A percentile compares a stretch with the other conserved stretches of the same genome.
Evolutionary conservation across 371 early-diverging fungal genomes (phyloP).

Genomic region (Syncephalastrum monosporum): DNA sequence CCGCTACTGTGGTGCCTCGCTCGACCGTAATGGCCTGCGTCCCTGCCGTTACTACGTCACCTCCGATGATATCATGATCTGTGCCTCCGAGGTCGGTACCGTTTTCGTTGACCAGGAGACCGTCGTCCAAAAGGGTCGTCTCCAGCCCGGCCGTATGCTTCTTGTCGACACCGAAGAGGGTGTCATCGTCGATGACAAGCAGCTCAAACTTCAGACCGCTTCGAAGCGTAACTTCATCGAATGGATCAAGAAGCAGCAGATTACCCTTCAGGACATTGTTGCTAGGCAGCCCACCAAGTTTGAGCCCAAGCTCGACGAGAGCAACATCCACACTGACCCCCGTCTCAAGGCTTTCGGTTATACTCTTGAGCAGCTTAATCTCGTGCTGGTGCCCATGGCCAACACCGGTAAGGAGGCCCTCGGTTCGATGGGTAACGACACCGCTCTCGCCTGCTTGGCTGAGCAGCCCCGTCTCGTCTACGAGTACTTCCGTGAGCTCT

Average conservation of each 20-base stretch:
- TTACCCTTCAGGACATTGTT: slow-evolving; percentile 17
- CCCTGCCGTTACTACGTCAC: slow-evolving; percentile 96
- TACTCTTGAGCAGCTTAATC: slow-evolving; percentile 90
- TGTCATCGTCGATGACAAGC: slow-evolving; percentile 84
- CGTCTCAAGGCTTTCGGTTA: slow-evolving; percentile 89
- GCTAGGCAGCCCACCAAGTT: slow-evolving; percentile 16
- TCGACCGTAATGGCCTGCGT: slow-evolving; percentile 96
- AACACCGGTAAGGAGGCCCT: slow-evolving; percentile 92
- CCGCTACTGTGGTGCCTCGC: slow-evolving; percentile 92
- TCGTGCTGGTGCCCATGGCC: slow-evolving; percentile 85
- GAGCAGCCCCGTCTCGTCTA: slow-evolving; percentile 85
- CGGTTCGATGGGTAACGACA: slow-evolving; percentile 98
- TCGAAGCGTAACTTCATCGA: slow-evolving; percentile 22
- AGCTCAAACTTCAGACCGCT: slow-evolving; percentile 79
- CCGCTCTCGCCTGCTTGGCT: slow-evolving; percentile 91
- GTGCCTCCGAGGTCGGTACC: slow-evolving; percentile 96
- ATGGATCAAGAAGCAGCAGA: no score
- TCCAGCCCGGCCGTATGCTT: slow-evolving; percentile 96
- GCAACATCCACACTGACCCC: slow-evolving; percentile 67
- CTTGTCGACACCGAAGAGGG: slow-evolving; percentile 93
- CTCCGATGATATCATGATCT: slow-evolving; percentile 91
- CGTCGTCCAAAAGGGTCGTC: slow-evolving; percentile 87
- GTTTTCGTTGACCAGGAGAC: slow-evolving; percentile 77
- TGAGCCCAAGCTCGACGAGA: neutral
- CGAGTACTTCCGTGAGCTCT: slow-evolving; percentile 96